Conservation (phyloP, 2,329 filamentous ascomycete genomes). For the Cercospora sesami region DNA sequence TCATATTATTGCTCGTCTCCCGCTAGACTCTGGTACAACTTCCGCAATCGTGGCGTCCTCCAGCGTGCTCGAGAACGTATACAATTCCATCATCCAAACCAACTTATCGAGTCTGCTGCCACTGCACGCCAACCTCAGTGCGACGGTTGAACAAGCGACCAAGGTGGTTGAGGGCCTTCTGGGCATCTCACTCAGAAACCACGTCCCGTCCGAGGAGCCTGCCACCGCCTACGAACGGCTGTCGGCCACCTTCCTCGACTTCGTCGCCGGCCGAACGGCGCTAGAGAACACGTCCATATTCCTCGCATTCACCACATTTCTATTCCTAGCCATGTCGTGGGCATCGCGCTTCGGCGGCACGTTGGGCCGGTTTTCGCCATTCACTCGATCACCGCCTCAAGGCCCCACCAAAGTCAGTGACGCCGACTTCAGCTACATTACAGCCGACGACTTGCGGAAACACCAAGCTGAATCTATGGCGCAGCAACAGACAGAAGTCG, state of each 20-base stretch:
- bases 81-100: slow-evolving; percentile 22
- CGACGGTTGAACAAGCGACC: slow-evolving; percentile 23
- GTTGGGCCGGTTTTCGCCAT: slow-evolving; percentile 52
- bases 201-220: slow-evolving; percentile 11
- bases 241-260: slow-evolving; percentile 23
- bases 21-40: background rate
- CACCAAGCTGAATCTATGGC: slow-evolving; percentile 37
- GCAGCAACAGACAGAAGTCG: slow-evolving; percentile 45
- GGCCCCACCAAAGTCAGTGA: slow-evolving; percentile 63
- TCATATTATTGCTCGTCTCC: slow-evolving; percentile 12
- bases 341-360: slow-evolving; percentile 47
- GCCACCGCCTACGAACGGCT: slow-evolving; percentile 20
- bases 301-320: slow-evolving; percentile 40
- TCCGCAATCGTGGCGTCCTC: slow-evolving; percentile 35
- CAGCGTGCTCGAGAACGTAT: slow-evolving; percentile 25
- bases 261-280: slow-evolving; percentile 30
- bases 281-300: slow-evolving; percentile 38
- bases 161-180: slow-evolving; percentile 21
- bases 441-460: slow-evolving; percentile 65
- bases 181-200: slow-evolving; percentile 9
- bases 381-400: slow-evolving; percentile 46
- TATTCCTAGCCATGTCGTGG: slow-evolving; percentile 48
- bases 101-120: slow-evolving; percentile 20
- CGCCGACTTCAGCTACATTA: slow-evolving; percentile 79
- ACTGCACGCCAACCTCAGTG: slow-evolving; percentile 21